Evolutionary conservation across 768 basidiomycete species (phyloP), one percentile per base, ranked within the genome.

Genomic region (Amanita molliuscula): DNA sequence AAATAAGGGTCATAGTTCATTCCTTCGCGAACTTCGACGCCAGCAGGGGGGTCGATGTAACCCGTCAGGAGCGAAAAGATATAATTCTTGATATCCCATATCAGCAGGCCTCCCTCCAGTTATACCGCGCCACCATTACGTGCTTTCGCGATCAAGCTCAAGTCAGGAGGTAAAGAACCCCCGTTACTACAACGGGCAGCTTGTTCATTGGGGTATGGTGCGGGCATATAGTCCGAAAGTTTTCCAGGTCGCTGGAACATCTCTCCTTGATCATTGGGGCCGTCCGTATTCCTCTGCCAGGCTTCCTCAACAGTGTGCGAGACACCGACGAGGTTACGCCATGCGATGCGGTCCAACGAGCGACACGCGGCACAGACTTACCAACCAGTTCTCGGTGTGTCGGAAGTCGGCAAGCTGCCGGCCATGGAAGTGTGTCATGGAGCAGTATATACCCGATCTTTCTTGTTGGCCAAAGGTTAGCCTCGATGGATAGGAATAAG

Each of bases 1-100:
- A 99, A 99, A 75, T 85, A 98, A 16, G 93, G 92, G 72, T 91
- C 92, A 78, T 96, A 98, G 79, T 94, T 96, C 90, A 97, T 88
- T 57, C 91, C 95, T 47, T 97, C 95, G 66, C 89, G 90, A 56
- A 95, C 76, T 64, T 91, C 88, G 54, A 95, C 87, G 52, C 87
- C 92, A 53, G 95, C 91, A 37, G 96, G 96, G 46, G 96, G 86
- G 60, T 98, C 96, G 37, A 91, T 75, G 70, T 98, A 98, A 51
- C 96, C 96, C 28, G 96, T 99, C 57, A 99, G 77, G 51, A 99
- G 84, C 50, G 95, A 83, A 73, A 92, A 98, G 59, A 99, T 76
- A 65, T 99, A 99, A 72, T 99, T 93, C 92, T 96, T 47, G 16
- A 10, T 35, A 54, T 15, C 49, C 45, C 26, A 48, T 37, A 18